Conservation (phyloP, 192 early-diverging fungal genomes). For the Coemansia sp. region DNA sequence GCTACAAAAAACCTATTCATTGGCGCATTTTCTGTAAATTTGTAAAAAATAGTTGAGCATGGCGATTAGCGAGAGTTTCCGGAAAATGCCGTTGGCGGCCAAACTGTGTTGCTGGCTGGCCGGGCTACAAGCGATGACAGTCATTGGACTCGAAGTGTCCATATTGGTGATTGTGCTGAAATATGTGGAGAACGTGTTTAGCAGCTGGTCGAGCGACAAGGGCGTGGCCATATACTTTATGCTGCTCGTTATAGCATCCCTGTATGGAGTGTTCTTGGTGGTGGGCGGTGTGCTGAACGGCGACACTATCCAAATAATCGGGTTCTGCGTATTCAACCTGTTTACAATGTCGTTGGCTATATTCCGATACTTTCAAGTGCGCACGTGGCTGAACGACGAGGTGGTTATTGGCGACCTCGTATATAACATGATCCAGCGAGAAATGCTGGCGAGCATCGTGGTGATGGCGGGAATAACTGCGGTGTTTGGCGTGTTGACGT, state of each 20-base stretch:
- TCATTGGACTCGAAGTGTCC: slow-evolving; percentile 40
- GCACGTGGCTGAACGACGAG: slow-evolving; percentile 26
- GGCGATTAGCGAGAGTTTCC: slow-evolving; percentile 54
- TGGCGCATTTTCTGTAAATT: slow-evolving; percentile 6
- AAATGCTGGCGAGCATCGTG: slow-evolving; percentile 40
- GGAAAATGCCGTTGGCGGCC: slow-evolving; percentile 50
- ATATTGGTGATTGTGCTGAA: slow-evolving; percentile 45
- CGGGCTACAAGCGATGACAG: slow-evolving; percentile 27
- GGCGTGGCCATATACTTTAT: slow-evolving; percentile 55
- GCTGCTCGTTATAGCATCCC: slow-evolving; percentile 38
- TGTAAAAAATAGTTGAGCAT: slow-evolving; percentile 10
- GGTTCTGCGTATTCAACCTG: slow-evolving; percentile 50
- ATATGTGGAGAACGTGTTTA: slow-evolving; percentile 50
- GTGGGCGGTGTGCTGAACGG: slow-evolving; percentile 48
- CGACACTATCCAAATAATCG: slow-evolving; percentile 54
- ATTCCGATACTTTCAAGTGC: slow-evolving; percentile 52
- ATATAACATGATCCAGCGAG: slow-evolving; percentile 17
- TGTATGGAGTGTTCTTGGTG: slow-evolving; percentile 47
- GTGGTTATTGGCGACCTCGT: slow-evolving; percentile 17
- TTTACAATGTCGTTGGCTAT: slow-evolving; percentile 52
- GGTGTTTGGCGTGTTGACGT: slow-evolving; percentile 41
- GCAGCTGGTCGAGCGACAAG: slow-evolving; percentile 53
- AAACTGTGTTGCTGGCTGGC: slow-evolving; percentile 46
- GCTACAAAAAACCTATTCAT: background rate
- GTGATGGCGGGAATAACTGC: slow-evolving; percentile 36